phyloP scores from a whole-genome alignment of 495 filamentous ascomycete genomes.

The Usnea hakonensis region DNA sequence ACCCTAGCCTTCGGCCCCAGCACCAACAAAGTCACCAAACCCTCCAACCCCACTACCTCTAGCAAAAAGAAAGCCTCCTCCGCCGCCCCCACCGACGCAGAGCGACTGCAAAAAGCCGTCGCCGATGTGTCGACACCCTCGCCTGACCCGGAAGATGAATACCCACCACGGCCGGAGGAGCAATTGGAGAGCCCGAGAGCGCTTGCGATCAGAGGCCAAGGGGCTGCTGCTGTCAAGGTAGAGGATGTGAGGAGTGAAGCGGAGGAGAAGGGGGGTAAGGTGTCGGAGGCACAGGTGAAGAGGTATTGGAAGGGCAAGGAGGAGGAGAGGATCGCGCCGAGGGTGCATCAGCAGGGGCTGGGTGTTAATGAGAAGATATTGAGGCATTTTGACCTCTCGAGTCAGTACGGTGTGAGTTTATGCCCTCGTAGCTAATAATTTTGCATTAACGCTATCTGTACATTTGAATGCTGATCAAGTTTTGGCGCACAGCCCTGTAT shows the following conservation, averaged over 20 bases:
- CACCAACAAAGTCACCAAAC: slow-evolving; percentile 64
- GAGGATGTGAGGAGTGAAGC: slow-evolving; percentile 29
- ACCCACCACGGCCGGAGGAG: slow-evolving; percentile 34
- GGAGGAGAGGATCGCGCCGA: slow-evolving; percentile 44
- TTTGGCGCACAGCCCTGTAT: slow-evolving; percentile 63
- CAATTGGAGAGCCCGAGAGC: slow-evolving; percentile 63
- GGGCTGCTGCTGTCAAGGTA: slow-evolving; percentile 50
- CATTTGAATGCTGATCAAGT: neutral
- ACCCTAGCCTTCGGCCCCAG: slow-evolving; percentile 68
- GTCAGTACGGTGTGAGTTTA: slow-evolving; percentile 76
- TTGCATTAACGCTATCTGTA: neutral
- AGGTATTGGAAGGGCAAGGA: slow-evolving; percentile 68
- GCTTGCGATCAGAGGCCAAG: slow-evolving; percentile 59
- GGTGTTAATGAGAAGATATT: slow-evolving; percentile 76
- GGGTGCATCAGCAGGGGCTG: slow-evolving; percentile 68
- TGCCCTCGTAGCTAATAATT: no score
- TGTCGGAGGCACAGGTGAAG: slow-evolving; percentile 57
- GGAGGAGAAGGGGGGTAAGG: slow-evolving; percentile 39
- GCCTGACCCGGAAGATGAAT: slow-evolving; percentile 8
- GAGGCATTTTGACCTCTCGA: slow-evolving; percentile 79
- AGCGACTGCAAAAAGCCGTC: slow-evolving; percentile 34
- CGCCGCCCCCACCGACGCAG: slow-evolving; percentile 23
- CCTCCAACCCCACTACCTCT: slow-evolving; percentile 38
- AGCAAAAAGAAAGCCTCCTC: slow-evolving; percentile 43
- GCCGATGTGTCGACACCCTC: slow-evolving; percentile 43